Conservation (phyloP, 148 eudicot genomes). For the Silene conica region DNA sequence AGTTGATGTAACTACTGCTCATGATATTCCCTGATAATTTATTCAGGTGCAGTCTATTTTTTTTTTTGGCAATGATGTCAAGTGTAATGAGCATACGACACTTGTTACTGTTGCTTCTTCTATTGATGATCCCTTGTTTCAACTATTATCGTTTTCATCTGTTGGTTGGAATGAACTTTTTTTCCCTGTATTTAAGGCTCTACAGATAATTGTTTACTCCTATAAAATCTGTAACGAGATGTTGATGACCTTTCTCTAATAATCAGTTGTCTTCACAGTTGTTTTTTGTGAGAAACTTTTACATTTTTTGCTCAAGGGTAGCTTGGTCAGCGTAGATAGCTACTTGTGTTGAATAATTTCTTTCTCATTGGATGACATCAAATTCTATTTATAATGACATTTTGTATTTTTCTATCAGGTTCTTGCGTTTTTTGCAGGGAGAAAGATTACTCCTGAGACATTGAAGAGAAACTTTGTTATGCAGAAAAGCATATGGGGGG, state of each 20-base stretch:
- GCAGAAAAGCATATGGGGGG: constrained; percentile 45
- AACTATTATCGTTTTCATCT: not conserved
- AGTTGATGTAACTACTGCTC: too few species aligned
- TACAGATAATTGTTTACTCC: not conserved
- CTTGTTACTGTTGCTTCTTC: not conserved
- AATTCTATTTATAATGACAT: not conserved
- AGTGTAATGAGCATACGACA: not conserved
- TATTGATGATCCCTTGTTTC: not conserved
- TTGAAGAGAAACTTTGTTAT: constrained; percentile 60
- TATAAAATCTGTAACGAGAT: too few species aligned
- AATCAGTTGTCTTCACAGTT: not conserved
- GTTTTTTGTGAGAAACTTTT: not conserved
- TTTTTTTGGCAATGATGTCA: not conserved
- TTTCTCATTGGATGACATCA: not conserved
- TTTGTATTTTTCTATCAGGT: constrained; percentile 38
- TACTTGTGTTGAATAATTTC: not conserved
- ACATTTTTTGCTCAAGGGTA: not conserved
- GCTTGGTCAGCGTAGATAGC: not conserved
- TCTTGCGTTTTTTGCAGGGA: constrained; percentile 65
- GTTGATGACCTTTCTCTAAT: too few species aligned
- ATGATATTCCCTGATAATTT: not conserved
- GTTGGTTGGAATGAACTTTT: not conserved
- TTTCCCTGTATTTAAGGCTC: not conserved
- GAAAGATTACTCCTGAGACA: constrained; percentile 75
- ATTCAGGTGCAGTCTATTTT: not conserved